Evolutionary conservation across 2,329 filamentous ascomycete species (phyloP), one percentile per base, ranked within the genome.

Genomic region (Calonectria montana): DNA sequence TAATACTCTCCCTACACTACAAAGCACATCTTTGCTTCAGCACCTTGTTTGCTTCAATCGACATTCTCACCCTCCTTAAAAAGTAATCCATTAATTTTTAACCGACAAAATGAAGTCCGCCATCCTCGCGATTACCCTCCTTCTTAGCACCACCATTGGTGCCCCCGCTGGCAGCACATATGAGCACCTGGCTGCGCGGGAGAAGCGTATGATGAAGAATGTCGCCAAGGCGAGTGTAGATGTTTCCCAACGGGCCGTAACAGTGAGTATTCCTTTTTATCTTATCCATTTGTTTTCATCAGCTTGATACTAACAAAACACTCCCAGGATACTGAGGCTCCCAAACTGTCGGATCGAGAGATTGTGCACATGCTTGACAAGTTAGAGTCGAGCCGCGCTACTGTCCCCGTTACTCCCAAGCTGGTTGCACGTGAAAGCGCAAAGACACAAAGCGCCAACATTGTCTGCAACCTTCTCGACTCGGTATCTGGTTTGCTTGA

Each of bases 51-150:
- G 53, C 53, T 59, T 59, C 53, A 10, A 23, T 5, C n/a, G 41
- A 31, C 37, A n/a, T 47, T 45, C 41, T 48, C 43, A 45, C 13
- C 35, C 29, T 21, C 53, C 59, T 31, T 47, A 29, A 65, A 27
- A 48, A 50, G 12, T 59, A 59, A 59, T 59, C 53, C 21, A 23
- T 35, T 59, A 59, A 59, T 59, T 37, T 43, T 43, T 29, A 25
- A 39, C 53, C 67, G 21, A 13, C 37, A 65, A 67, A 41, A 67
- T 61, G 65, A 67, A 67, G 53, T 59, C 65, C 29, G 35, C 53
- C 21, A 39, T 55, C 35, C 65, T 67, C 29, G 53, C 53, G 29
- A 41, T 67, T 23, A 59, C 65, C 21, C 65, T 67, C 15, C 27
- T 67, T 43, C 53, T 67, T 18, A 67, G 29, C 53, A 61, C 21